phyloP scores from a whole-genome alignment of 306 rosid genomes.

The Quercus variabilis region DNA sequence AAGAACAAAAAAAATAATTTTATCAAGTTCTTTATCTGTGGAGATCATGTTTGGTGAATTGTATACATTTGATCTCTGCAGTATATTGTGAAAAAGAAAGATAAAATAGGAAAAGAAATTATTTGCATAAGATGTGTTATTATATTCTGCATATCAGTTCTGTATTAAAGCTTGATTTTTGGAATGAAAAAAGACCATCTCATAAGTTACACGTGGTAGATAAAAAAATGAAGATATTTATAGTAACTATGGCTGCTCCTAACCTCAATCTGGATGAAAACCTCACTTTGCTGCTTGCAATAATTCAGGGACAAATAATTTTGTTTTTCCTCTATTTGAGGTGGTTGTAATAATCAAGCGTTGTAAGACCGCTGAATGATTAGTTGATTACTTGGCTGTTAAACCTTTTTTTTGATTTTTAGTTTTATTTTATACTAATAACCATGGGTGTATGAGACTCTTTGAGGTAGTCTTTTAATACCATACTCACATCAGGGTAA shows the following conservation, averaged over 20 bases:
- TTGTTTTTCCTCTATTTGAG: too few species aligned
- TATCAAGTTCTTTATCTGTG: conserved; percentile 44
- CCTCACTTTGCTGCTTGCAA: background rate
- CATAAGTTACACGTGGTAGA: background rate
- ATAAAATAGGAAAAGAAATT: conserved; percentile 18
- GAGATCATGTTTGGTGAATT: conserved; percentile 64
- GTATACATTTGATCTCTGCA: conserved; percentile 81
- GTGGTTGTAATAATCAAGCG: too few species aligned
- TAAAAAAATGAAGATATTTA: background rate
- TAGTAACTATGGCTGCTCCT: background rate
- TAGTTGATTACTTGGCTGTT: too few species aligned
- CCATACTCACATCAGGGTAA: too few species aligned
- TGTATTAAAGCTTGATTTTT: conserved; percentile 7
- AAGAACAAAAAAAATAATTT: conserved; percentile 6
- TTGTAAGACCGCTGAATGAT: too few species aligned
- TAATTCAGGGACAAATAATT: background rate
- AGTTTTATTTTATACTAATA: too few species aligned
- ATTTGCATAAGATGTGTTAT: conserved; percentile 1
- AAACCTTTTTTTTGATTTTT: too few species aligned
- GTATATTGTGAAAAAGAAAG: conserved; percentile 45
- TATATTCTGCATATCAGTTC: conserved; percentile 3
- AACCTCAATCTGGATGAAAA: background rate
- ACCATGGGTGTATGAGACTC: too few species aligned
- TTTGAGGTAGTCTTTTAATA: too few species aligned
- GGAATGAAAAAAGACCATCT: background rate